These are phyloP conservation scores for Cyphellophora europaea DNA, from an alignment of 2,329 filamentous ascomycete species.

Conservation along the genomic window DNA sequence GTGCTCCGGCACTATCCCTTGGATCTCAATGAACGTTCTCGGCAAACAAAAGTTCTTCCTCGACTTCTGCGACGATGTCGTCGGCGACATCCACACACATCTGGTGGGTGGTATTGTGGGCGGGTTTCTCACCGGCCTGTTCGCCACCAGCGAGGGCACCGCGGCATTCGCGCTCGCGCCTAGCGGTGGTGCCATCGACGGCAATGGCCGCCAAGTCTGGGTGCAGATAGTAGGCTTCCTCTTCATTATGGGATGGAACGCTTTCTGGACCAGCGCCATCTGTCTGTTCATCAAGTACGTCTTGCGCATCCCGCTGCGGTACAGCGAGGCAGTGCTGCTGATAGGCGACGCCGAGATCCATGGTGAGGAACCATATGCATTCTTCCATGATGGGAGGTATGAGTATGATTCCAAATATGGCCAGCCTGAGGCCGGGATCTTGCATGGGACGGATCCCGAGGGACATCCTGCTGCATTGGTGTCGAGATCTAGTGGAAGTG, in stretches of 20 bases:
- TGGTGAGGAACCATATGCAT: conserved; percentile 35
- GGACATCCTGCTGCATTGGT: too few relatives aligned
- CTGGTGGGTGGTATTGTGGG: conserved; percentile 40
- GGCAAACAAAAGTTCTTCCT: conserved; percentile 46
- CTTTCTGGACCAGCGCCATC: conserved; percentile 42
- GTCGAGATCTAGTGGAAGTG: not conserved
- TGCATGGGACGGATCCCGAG: conserved; percentile 2
- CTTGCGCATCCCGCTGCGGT: conserved; percentile 36
- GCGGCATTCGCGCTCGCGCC: conserved; percentile 37
- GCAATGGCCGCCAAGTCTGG: conserved; percentile 41
- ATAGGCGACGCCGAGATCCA: conserved; percentile 40
- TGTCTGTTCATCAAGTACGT: conserved; percentile 43
- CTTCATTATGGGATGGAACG: conserved; percentile 42
- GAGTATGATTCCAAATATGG: conserved; percentile 5
- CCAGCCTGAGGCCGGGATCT: not conserved
- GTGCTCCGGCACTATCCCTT: conserved; percentile 36
- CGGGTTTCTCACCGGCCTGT: conserved; percentile 53
- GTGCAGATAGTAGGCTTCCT: conserved; percentile 40
- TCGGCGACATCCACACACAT: conserved; percentile 42
- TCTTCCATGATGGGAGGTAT: conserved; percentile 19
- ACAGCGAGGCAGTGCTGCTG: conserved; percentile 36
- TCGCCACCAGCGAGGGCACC: conserved; percentile 50
- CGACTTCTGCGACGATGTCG: conserved; percentile 46
- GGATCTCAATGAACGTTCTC: conserved; percentile 41
- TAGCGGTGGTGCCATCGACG: conserved; percentile 40